Conservation (phyloP, 2,329 filamentous ascomycete species). For the Aspergillus japonicus region DNA sequence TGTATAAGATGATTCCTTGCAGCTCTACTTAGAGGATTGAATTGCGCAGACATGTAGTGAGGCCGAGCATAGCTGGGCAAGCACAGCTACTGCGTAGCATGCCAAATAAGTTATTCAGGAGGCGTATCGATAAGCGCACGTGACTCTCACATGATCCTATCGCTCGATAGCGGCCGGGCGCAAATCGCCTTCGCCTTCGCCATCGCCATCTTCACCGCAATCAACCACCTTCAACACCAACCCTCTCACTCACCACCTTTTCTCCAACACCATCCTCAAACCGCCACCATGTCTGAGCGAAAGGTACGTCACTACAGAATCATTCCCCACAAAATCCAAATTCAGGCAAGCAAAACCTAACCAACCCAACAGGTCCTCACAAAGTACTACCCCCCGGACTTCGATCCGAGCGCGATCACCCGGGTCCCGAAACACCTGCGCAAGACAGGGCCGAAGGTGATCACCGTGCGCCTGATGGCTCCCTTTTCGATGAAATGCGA, state of each 20-base stretch:
- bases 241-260: neutral
- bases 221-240: neutral
- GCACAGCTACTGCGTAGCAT: too few relatives aligned
- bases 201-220: neutral
- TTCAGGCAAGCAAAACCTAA: neutral
- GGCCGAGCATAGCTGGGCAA: too few relatives aligned
- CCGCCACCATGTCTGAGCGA: conserved; percentile 69
- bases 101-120: neutral
- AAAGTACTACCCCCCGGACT: conserved; percentile 68
- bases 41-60: too few relatives aligned
- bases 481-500: conserved; percentile 79
- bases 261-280: neutral
- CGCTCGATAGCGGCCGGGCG: neutral
- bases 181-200: neutral
- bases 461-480: conserved; percentile 87
- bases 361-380: conserved; percentile 13
- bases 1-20: too few relatives aligned
- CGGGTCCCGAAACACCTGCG: conserved; percentile 59
- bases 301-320: conserved; percentile 7
- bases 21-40: too few relatives aligned
- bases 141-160: conserved; percentile 1
- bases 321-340: neutral
- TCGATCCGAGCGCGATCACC: conserved; percentile 80
- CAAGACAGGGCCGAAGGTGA: conserved; percentile 71
- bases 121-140: neutral